Evolutionary conservation across 2,329 filamentous ascomycete species (phyloP), one percentile per base, ranked within the genome.

Genomic region (Sarocladium oryzae): DNA sequence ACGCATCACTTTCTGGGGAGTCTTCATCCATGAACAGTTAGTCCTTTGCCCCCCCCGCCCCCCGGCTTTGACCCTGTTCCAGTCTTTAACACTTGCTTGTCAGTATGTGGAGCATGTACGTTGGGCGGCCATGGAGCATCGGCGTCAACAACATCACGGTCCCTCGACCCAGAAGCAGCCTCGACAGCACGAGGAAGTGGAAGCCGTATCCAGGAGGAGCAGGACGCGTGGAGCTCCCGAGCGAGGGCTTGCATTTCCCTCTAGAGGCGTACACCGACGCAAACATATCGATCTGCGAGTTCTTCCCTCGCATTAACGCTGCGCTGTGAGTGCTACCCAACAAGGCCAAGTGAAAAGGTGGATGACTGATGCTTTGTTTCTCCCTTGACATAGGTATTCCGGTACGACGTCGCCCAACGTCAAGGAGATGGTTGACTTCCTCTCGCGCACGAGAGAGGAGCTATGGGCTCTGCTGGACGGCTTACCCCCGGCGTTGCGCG

Each of bases 271-370:
- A 13, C 28, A 32, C 28, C 28, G 28, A 32, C 13, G 54, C 52
- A 8, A 55, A 54, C 28, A 43, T 43, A 11, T 36, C 16, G 2
- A 45, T 55, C 5, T 55, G 54, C 28, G 57, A 57, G 16, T 55
- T 56, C 30, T 56, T 59, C 54, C 32, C 51, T 6, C 53, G 49
- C 9, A 51, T 58, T 2, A 58, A 58, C 5, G 46, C 51, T 4
- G 57, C 56, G 0, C 37, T 59, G 57, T 59, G 18, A 40, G 55
- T n/a, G n/a, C n/a, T n/a, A n/a, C n/a, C n/a, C n/a, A n/a, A n/a
- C n/a, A n/a, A n/a, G n/a, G n/a, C 28, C 28, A 32, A 32, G 7
- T 7, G 28, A 13, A 32, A 32, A 32, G 28, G 28, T 13, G 13
- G 13, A 32, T 7, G 13, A 8, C 28, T 32, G 13, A 32, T 13